Conservation (phyloP, 2,329 filamentous ascomycete species). For the Fonsecaea nubica region DNA sequence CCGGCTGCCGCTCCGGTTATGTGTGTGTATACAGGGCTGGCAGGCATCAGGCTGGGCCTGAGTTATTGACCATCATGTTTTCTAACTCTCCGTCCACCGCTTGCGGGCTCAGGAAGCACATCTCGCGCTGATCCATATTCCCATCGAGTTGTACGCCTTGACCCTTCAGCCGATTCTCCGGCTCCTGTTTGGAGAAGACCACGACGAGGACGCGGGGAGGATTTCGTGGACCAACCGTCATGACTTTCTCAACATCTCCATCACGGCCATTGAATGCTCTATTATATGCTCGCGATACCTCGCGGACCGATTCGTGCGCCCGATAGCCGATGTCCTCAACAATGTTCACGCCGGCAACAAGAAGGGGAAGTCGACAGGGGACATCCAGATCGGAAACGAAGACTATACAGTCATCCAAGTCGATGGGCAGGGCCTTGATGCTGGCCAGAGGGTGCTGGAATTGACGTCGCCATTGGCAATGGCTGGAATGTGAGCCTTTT, state of each 20-base stretch:
- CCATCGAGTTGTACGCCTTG: conserved; percentile 74
- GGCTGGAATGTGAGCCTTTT: conserved; percentile 73
- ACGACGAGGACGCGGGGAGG: conserved; percentile 46
- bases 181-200: conserved; percentile 72
- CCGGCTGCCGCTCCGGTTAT: background rate
- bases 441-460: conserved; percentile 88
- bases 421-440: conserved; percentile 86
- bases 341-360: conserved; percentile 36
- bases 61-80: background rate
- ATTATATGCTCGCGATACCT: conserved; percentile 83
- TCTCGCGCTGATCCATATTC: conserved; percentile 88
- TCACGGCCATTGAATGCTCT: conserved; percentile 91
- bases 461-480: conserved; percentile 88
- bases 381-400: conserved; percentile 78
- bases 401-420: conserved; percentile 89
- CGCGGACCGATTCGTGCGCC: conserved; percentile 76
- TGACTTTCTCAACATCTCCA: conserved; percentile 88
- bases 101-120: conserved; percentile 72
- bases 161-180: conserved; percentile 88
- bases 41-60: background rate
- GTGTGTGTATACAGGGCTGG: background rate
- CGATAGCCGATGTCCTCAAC: conserved; percentile 70
- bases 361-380: conserved; percentile 51
- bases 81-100: background rate
- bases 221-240: conserved; percentile 61